Evolutionary conservation across 2,329 filamentous ascomycete species (phyloP), one percentile per base, ranked within the genome.

Genomic region (Bipolaris bicolor): DNA sequence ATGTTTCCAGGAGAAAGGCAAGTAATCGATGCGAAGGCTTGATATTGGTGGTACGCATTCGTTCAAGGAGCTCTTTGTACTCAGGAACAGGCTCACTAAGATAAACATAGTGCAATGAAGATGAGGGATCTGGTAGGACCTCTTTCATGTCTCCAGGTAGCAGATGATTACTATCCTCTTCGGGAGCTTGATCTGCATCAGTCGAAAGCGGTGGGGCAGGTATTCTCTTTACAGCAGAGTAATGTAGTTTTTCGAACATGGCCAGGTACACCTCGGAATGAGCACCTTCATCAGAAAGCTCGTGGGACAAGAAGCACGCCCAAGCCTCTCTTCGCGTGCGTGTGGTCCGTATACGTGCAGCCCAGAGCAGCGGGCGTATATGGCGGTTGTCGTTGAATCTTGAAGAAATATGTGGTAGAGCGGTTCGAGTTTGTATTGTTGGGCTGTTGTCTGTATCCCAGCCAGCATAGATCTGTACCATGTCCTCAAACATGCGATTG

Each of bases 61-160:
- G 78, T 10, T 79, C 68, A 57, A 88, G 89, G 3, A 93, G 78
- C 49, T 84, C 79, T 4, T 81, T 75, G 10, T 87, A 75, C 1
- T 79, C 82, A 2, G 90, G 90, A 1, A 89, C 85, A 13, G 81
- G 78, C 41, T 86, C 77, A n/a, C 85, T 81, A 37, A 86, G 82
- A 62, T 85, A 85, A 55, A 90, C 89, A 52, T 87, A 85, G n/a
- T 87, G 83, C 57, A 89, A 67, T 81, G 82, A 72, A 82, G 90
- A 73, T 53, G 85, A 81, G 18, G 87, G 77, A 18, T 86, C 80
- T 5, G 84, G 78, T 41, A 80, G 75, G 9, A 84, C 77, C 66
- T 88, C 85, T 56, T 74, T 79, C 37, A 78, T 79, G 64, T 90
- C 88, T 11, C 89, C 89, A 5, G 88, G 86, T 1, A 85, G 68